Base-by-base conservation (phyloP, 768 basidiomycete genomes). In the Rhodotorula taiwanensis region DNA sequence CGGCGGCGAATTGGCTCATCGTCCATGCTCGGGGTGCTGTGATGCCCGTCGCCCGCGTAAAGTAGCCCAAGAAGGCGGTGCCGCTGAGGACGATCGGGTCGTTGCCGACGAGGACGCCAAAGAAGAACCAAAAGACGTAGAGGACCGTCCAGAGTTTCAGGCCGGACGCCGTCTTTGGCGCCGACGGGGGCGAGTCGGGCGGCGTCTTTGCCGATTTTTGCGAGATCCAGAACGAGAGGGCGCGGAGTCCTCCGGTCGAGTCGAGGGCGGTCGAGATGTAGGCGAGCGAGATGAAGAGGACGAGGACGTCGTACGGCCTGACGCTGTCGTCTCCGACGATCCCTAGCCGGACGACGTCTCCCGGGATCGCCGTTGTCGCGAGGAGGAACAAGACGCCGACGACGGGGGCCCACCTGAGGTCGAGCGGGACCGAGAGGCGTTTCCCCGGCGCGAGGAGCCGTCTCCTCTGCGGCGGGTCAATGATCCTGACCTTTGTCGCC, bases 231-330 rank as follows among this genome's bases (percentile, higher is more conserved):
- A 89, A 91, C 0, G 93, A 92, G 2, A 91, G 84, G 20, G 87
- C 86, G 53, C 87, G 83, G 7, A 98, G 80, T 21, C 92, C 79
- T 9, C 94, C 94, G 0, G 91, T 91, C 13, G 86, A 81, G 72
- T 97, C 94, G 45, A 97, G 80, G 0, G 92, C 89, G 39, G 95
- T 86, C 8, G 91, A 85, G 80, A 95, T 86, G 76, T 97, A 97
- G 0, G 92, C 79, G 52, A 95, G 79, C 5, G 87, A 89, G 70
- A 90, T 84, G 77, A 98, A 97, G 2, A 98, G 78, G 30, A 89
- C 88, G 75, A 98, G 83, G 67, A 98, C 92, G 74, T 95, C 89
- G 72, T 92, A 88, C 0, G 93, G 93, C 69, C 87, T 83, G 30
- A 97, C 82, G 4, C 67, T 63, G 6, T 86, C 86, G 62, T 85